These are phyloP conservation scores for Cyclocybe cylindracea DNA, from an alignment of 768 basidiomycete genomes.

Conservation along the genomic window DNA sequence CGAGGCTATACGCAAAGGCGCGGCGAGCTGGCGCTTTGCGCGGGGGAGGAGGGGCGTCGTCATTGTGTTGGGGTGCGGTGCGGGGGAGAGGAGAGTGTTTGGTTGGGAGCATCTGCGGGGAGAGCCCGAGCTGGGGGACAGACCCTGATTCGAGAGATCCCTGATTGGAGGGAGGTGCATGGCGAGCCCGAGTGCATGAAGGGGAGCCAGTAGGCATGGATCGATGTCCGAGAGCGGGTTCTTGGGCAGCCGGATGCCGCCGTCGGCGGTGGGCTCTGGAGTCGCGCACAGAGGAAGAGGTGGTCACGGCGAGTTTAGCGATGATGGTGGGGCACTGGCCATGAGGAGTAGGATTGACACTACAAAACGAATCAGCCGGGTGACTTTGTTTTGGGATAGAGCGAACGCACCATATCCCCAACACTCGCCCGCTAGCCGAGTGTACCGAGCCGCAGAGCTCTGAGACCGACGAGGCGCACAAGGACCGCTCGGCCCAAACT, in stretches of 20 bases:
- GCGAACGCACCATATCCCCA: conserved; percentile 73
- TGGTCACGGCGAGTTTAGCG: conserved; percentile 74
- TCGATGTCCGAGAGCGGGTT: conserved; percentile 70
- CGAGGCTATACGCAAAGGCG: too few species aligned
- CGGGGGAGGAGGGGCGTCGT: too few species aligned
- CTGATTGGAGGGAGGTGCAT: too few species aligned
- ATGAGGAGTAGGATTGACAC: conserved; percentile 57
- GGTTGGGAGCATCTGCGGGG: too few species aligned
- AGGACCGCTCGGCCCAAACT: conserved; percentile 37
- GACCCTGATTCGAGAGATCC: too few species aligned
- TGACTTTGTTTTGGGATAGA: conserved; percentile 9
- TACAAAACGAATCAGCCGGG: conserved; percentile 20
- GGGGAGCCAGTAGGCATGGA: conserved; percentile 35
- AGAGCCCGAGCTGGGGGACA: too few species aligned
- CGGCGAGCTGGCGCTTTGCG: too few species aligned
- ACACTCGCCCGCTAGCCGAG: conserved; percentile 64
- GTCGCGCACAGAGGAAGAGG: too few species aligned
- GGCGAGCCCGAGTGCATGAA: too few species aligned
- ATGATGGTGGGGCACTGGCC: conserved; percentile 63
- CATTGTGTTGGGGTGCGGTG: too few species aligned
- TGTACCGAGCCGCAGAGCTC: conserved; percentile 48
- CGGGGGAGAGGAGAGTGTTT: too few species aligned
- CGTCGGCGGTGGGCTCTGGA: conserved; percentile 33
- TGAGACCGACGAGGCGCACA: too few species aligned
- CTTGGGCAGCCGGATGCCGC: conserved; percentile 73